Evolutionary conservation across 768 basidiomycete species (phyloP).

Genomic region (Cyathus striatus): DNA sequence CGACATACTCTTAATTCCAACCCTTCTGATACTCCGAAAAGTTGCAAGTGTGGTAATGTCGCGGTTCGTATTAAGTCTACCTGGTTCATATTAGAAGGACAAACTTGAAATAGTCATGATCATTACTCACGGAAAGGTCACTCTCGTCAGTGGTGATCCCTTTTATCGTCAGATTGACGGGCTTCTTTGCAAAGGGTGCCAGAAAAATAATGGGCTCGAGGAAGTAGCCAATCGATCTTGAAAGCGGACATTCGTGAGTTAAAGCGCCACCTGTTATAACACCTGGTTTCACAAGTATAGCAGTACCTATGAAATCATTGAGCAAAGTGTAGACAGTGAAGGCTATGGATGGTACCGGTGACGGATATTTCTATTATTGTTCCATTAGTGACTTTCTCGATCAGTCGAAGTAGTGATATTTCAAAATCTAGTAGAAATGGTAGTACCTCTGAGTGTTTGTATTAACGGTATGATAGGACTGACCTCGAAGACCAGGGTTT

Average conservation of each 20-base stretch:
- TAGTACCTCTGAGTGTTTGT: not conserved
- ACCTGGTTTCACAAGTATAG: constrained; percentile 89
- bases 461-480: constrained; percentile 7
- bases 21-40: constrained; percentile 87
- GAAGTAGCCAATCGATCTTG: constrained; percentile 91
- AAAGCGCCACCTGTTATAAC: constrained; percentile 80
- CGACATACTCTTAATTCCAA: constrained; percentile 74
- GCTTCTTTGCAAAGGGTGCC: constrained; percentile 89
- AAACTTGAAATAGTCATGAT: not conserved
- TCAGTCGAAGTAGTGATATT: constrained; percentile 78
- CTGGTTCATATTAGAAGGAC: constrained; percentile 30
- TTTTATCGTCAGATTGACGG: constrained; percentile 72
- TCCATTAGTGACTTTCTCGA: constrained; percentile 93
- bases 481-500: constrained; percentile 91
- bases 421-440: constrained; percentile 67
- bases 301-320: constrained; percentile 60
- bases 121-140: constrained; percentile 72
- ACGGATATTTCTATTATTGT: constrained; percentile 94
- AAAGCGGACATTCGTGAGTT: constrained; percentile 83
- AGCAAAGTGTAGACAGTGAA: constrained; percentile 1
- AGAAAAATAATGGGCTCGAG: constrained; percentile 87
- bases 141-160: constrained; percentile 92
- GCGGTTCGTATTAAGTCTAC: constrained; percentile 88
- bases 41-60: constrained; percentile 83
- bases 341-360: constrained; percentile 59